phyloP scores from a whole-genome alignment of 2,329 filamentous ascomycete genomes.

The Verticillium albo-atrum region DNA sequence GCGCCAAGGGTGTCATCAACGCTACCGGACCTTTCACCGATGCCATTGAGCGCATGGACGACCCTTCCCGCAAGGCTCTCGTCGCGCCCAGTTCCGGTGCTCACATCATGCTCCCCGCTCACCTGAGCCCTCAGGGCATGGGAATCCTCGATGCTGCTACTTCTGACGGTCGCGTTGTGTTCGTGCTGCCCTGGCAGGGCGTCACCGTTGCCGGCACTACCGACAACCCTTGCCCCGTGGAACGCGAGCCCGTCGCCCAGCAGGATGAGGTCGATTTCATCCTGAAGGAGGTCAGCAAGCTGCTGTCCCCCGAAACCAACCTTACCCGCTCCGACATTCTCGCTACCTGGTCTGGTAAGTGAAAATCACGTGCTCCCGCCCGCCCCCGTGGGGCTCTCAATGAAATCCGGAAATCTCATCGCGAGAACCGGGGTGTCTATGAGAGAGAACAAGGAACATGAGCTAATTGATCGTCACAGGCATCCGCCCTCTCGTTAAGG shows the following conservation, averaged over 20 bases:
- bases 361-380: background rate
- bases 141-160: slow-evolving; percentile 77
- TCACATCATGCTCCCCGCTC: slow-evolving; percentile 77
- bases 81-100: slow-evolving; percentile 77
- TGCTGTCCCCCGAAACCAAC: slow-evolving; percentile 70
- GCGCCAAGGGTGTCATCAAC: slow-evolving; percentile 77
- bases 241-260: slow-evolving; percentile 65
- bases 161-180: slow-evolving; percentile 82
- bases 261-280: slow-evolving; percentile 82
- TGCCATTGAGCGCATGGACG: slow-evolving; percentile 75
- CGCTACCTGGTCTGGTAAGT: slow-evolving; percentile 72
- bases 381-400: background rate
- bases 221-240: slow-evolving; percentile 67
- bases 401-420: background rate
- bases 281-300: slow-evolving; percentile 70
- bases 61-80: slow-evolving; percentile 63
- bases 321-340: slow-evolving; percentile 72
- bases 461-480: slow-evolving; percentile 20
- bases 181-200: slow-evolving; percentile 83
- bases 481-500: slow-evolving; percentile 74
- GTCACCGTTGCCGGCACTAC: slow-evolving; percentile 84
- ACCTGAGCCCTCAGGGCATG: slow-evolving; percentile 76
- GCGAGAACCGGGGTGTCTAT: background rate
- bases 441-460: background rate
- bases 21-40: slow-evolving; percentile 81